Conservation (phyloP, 345 rosid genomes). For the Aegle marmelos region DNA sequence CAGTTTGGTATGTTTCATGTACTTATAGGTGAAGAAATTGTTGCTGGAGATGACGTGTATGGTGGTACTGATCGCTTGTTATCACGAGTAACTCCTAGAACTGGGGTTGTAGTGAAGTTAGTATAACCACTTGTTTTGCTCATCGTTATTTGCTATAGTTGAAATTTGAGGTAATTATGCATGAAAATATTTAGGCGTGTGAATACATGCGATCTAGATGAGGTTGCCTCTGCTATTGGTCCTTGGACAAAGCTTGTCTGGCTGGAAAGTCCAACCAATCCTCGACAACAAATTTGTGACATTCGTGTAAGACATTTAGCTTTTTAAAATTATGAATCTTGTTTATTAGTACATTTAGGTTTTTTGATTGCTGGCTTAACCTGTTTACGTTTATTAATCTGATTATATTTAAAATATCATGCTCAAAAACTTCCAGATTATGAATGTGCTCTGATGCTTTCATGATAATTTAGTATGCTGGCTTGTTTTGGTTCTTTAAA, state of each 20-base stretch:
- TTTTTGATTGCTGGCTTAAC: not conserved
- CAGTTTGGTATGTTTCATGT: constrained; percentile 3
- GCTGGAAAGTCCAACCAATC: constrained; percentile 94
- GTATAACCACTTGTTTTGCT: constrained; percentile 24
- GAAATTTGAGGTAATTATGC: constrained; percentile 16
- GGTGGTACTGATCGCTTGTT: constrained; percentile 92
- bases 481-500: not conserved
- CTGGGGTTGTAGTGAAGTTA: constrained; percentile 77
- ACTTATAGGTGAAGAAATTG: constrained; percentile 71
- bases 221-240: constrained; percentile 77
- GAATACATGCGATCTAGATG: constrained; percentile 61
- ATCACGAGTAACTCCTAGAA: constrained; percentile 79
- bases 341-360: not conserved
- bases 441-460: not conserved
- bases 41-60: constrained; percentile 92
- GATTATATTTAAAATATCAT: not conserved
- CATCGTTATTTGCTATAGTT: not conserved
- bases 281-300: constrained; percentile 79
- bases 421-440: not conserved
- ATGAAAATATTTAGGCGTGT: constrained; percentile 59
- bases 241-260: constrained; percentile 84
- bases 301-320: constrained; percentile 49
- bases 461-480: not conserved
- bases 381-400: too few relatives aligned
- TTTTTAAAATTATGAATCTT: not conserved